Evolutionary conservation across 1,284 basidiomycete species (phyloP), one percentile per base, ranked within the genome.

Genomic region (Lentinula novae-zelandiae): DNA sequence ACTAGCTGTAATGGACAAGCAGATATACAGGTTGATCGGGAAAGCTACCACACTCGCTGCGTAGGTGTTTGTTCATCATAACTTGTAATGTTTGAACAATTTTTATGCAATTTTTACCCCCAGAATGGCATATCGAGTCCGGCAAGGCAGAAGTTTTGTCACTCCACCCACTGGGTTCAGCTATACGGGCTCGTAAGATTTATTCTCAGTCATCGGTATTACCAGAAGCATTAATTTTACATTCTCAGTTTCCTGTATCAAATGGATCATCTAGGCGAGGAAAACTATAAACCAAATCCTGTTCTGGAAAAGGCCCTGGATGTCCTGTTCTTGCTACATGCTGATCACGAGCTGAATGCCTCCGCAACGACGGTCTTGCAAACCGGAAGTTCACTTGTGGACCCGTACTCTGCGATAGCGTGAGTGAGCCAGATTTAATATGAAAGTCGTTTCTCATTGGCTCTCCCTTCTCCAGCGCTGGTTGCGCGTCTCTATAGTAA

Each of bases 111-210:
- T 4, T 17, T 49, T 20, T 44, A 31, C 3, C 5, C 53, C 7
- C 64, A 91, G 88, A 2, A 93, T 94, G 91, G 91, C 92, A 0
- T 95, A 94, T 70, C 90, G 93, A 52, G 83, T 94, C 39, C 87
- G 93, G 42, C 92, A 94, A 77, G 93, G 93, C 42, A 82, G 93
- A 62, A 85, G 90, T 58, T 95, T 96, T 69, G 92, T 95, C n/a
- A 82, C 82, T 0, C 92, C 93, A 4, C 92, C 92, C 1, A 85
- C 85, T 2, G 90, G 90, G 0, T 77, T 95, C 53, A 88, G 85
- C 68, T 95, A 94, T 68, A 85, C 93, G 3, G 92, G 85, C 70
- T 90, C 90, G 87, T 91, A 68, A 68, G 86, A 81, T 7, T 10
- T 15, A 27, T 13, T n/a, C 7, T 42, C n/a, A 9, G 3, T 15